Percentiles rank a stretch among this genome's conserved stretches.
Conservation (phyloP, 2,329 filamentous ascomycete genomes). For the Fonsecaea pugnacius region DNA sequence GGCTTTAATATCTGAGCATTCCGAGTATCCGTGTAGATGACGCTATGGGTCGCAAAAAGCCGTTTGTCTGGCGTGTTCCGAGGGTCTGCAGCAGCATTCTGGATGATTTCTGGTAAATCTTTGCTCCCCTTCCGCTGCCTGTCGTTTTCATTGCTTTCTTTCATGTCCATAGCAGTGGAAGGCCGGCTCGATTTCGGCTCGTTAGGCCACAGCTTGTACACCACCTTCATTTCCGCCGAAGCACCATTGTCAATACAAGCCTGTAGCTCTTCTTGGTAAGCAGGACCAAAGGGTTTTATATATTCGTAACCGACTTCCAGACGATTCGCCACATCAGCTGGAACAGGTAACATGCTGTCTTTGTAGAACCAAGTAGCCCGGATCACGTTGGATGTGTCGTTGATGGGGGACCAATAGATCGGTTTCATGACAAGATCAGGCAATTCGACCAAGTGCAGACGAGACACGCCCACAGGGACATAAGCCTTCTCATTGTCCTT, state of each 20-base stretch:
- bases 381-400: constrained; percentile 80
- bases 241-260: constrained; percentile 90
- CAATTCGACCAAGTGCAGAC: constrained; percentile 84
- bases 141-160: constrained; percentile 38
- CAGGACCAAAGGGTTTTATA: constrained; percentile 84
- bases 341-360: constrained; percentile 90
- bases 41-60: constrained; percentile 74
- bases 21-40: constrained; percentile 79
- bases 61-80: constrained; percentile 34
- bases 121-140: constrained; percentile 21
- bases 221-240: constrained; percentile 86
- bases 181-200: constrained; percentile 44
- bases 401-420: constrained; percentile 95
- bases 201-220: constrained; percentile 77
- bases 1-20: constrained; percentile 86
- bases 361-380: constrained; percentile 97
- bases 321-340: constrained; percentile 83
- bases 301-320: constrained; percentile 89
- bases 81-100: constrained; percentile 35
- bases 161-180: constrained; percentile 45
- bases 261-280: constrained; percentile 87
- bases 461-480: constrained; percentile 85
- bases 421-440: constrained; percentile 87
- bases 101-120: constrained; percentile 22
- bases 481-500: constrained; percentile 50